Conservation (phyloP, 1,284 basidiomycete genomes). For the Mrakiaceae sp. region DNA sequence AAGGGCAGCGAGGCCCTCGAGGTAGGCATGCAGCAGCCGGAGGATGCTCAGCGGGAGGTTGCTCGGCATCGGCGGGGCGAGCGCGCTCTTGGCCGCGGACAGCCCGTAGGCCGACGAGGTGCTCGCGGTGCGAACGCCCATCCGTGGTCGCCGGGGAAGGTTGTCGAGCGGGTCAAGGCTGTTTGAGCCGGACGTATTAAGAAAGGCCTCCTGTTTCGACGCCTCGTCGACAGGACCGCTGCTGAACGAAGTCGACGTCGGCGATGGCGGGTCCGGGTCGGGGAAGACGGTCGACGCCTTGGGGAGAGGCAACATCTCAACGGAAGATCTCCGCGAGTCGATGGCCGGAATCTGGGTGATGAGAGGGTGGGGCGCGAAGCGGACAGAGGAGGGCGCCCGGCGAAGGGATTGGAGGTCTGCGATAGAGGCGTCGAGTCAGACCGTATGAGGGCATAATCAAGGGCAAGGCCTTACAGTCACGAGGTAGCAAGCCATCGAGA, state of each 20-base stretch:
- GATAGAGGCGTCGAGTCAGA: too few species aligned
- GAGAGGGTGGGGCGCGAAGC: conserved; percentile 4
- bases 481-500: conserved; percentile 12
- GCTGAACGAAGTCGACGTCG: too few species aligned
- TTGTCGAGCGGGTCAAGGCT: too few species aligned
- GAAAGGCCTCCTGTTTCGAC: too few species aligned
- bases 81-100: not conserved
- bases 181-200: too few species aligned
- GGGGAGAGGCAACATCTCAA: conserved; percentile 5
- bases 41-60: conserved; percentile 12
- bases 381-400: conserved; percentile 7
- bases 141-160: too few species aligned
- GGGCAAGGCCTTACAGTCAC: conserved; percentile 3
- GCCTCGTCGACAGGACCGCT: too few species aligned
- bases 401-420: conserved; percentile 15
- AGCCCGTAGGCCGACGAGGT: too few species aligned
- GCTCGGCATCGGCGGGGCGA: not conserved
- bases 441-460: too few species aligned
- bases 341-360: conserved; percentile 8
- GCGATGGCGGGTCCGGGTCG: not conserved
- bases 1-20: conserved; percentile 1
- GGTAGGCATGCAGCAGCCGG: conserved; percentile 7
- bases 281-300: not conserved
- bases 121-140: too few species aligned
- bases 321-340: conserved; percentile 6